Conservation (phyloP, 768 basidiomycete species). For the Cyclocybe cylindracea region DNA sequence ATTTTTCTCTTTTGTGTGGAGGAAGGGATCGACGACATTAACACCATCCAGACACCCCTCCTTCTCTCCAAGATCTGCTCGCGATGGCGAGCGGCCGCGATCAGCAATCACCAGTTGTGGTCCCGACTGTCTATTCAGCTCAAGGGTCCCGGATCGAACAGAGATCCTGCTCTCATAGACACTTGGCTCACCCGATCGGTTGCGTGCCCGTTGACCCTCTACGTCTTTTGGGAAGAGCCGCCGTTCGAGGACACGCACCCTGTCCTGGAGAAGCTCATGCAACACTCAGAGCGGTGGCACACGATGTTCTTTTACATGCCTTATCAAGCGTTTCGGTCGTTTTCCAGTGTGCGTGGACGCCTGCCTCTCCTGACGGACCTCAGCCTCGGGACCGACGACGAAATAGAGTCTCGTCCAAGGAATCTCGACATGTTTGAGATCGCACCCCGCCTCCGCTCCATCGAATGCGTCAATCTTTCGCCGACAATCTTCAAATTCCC, state of each 20-base stretch:
- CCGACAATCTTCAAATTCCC: constrained; percentile 33
- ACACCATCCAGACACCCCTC: constrained; percentile 39
- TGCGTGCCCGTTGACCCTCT: constrained; percentile 31
- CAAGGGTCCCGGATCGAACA: constrained; percentile 15
- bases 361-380: constrained; percentile 31
- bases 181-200: constrained; percentile 35
- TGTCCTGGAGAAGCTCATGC: constrained; percentile 30
- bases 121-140: constrained; percentile 37
- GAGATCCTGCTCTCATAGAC: constrained; percentile 24
- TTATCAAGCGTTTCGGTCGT: constrained; percentile 28
- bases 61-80: constrained; percentile 39
- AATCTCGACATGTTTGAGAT: constrained; percentile 29
- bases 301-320: constrained; percentile 36
- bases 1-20: constrained; percentile 42
- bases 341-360: constrained; percentile 24
- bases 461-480: constrained; percentile 37
- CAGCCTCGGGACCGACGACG: constrained; percentile 34
- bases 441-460: constrained; percentile 28
- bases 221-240: constrained; percentile 34
- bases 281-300: constrained; percentile 32
- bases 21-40: constrained; percentile 30
- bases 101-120: constrained; percentile 41
- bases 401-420: constrained; percentile 12
- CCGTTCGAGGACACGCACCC: constrained; percentile 26
- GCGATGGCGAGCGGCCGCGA: constrained; percentile 40